Conservation (phyloP, 2,329 filamentous ascomycete species). For the Metarhizium album region DNA sequence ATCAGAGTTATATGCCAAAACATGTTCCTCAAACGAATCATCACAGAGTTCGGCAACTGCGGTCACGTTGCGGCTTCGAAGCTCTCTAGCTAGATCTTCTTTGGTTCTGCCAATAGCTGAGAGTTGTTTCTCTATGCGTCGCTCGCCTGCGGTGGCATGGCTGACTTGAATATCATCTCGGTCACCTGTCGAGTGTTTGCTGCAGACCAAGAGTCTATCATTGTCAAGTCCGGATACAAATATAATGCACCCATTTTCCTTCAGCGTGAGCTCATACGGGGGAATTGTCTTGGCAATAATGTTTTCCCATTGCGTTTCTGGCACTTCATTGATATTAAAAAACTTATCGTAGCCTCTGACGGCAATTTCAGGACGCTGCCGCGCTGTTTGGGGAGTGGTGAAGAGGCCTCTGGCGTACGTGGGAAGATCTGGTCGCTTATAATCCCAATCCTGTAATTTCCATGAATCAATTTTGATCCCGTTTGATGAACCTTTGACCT, state of each 20-base stretch:
- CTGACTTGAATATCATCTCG: conserved; percentile 62
- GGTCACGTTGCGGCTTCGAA: conserved; percentile 77
- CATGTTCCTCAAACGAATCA: conserved; percentile 93
- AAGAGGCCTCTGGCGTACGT: conserved; percentile 92
- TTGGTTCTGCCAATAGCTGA: conserved; percentile 65
- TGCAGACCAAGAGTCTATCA: conserved; percentile 86
- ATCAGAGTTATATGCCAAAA: conserved; percentile 75
- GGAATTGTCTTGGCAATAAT: conserved; percentile 67
- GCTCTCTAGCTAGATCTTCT: conserved; percentile 62
- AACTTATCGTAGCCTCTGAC: conserved; percentile 97
- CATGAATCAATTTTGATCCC: conserved; percentile 73
- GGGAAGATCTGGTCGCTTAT: conserved; percentile 76
- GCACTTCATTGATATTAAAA: conserved; percentile 84
- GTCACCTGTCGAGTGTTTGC: conserved; percentile 89
- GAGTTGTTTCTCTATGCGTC: conserved; percentile 72
- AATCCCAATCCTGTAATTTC: conserved; percentile 92
- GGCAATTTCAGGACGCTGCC: conserved; percentile 64
- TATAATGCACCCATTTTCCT: conserved; percentile 99
- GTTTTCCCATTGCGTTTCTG: conserved; percentile 70
- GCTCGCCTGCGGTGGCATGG: conserved; percentile 76
- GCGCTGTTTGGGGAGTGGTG: conserved; percentile 56
- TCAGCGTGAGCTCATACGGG: conserved; percentile 90
- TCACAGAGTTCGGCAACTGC: conserved; percentile 95
- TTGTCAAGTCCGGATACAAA: conserved; percentile 90
- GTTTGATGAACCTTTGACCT: conserved; percentile 50